Percentiles rank a stretch among this genome's conserved stretches.
Evolutionary conservation across 169 alveolate genomes (phyloP).

Genomic region (Babesia bigemina): DNA sequence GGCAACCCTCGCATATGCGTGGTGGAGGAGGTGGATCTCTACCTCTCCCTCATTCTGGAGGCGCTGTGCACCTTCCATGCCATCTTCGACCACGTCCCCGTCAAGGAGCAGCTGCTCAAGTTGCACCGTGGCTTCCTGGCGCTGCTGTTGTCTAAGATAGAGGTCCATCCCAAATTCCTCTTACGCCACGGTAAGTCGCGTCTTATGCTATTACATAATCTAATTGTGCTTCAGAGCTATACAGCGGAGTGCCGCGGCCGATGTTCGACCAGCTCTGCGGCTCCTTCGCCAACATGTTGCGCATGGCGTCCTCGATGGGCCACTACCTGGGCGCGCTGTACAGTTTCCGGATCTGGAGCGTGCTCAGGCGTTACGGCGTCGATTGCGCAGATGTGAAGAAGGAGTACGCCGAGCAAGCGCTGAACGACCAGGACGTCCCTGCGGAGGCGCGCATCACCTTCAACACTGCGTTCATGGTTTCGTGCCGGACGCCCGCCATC

Average conservation of each 20-base stretch:
- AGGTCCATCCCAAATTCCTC: background rate
- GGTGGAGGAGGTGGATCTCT: constrained; percentile 1
- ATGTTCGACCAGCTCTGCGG: constrained; percentile 19
- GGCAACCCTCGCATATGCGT: constrained; percentile 25
- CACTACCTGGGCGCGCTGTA: constrained; percentile 10
- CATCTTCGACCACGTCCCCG: constrained; percentile 36
- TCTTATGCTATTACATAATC: background rate
- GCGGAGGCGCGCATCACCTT: constrained; percentile 30
- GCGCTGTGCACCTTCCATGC: constrained; percentile 35
- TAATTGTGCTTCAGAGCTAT: constrained; percentile 4
- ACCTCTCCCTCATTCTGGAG: constrained; percentile 26
- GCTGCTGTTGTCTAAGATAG: constrained; percentile 20
- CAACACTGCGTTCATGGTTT: constrained; percentile 8
- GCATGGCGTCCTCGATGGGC: constrained; percentile 12
- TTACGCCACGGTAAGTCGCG: constrained; percentile 21
- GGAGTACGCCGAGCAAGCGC: constrained; percentile 6
- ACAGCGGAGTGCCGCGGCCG: constrained; percentile 4
- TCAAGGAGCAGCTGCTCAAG: constrained; percentile 35
- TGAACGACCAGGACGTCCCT: background rate
- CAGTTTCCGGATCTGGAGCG: constrained; percentile 20
- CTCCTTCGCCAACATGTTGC: constrained; percentile 1
- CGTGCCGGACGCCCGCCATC: background rate
- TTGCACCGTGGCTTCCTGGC: constrained; percentile 23
- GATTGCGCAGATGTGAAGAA: constrained; percentile 2
- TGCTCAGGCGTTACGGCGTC: background rate